Percentiles rank a stretch among this genome's conserved stretches.
Evolutionary conservation across 2,329 filamentous ascomycete genomes (phyloP).

Genomic region (Penicillium glabrum): DNA sequence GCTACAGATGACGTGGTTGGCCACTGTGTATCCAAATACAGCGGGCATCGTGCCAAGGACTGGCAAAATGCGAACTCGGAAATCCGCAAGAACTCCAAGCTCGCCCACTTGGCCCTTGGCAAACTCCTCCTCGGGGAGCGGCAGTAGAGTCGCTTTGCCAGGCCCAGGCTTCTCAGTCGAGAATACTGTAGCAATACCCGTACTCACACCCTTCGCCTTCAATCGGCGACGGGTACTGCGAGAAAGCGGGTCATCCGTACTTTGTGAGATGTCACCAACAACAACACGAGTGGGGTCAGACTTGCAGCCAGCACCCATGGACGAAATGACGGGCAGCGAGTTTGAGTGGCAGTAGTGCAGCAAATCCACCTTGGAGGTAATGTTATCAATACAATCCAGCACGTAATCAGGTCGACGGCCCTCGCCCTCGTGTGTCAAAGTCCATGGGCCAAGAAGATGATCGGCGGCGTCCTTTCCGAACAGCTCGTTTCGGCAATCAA

Average conservation of each 20-base stretch:
- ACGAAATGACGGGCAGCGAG: slow-evolving; percentile 78
- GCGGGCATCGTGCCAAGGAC: slow-evolving; percentile 97
- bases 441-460: slow-evolving; percentile 67
- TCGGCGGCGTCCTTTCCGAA: slow-evolving; percentile 70
- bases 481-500: slow-evolving; percentile 82
- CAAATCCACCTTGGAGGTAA: slow-evolving; percentile 90
- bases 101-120: slow-evolving; percentile 82
- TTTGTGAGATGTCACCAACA: slow-evolving; percentile 86
- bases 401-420: slow-evolving; percentile 73
- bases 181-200: slow-evolving; percentile 87
- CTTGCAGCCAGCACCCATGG: slow-evolving; percentile 96
- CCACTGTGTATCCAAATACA: slow-evolving; percentile 86
- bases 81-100: slow-evolving; percentile 84
- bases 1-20: slow-evolving; percentile 87
- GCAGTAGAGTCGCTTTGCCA: slow-evolving; percentile 86
- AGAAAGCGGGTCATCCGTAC: slow-evolving; percentile 85
- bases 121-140: slow-evolving; percentile 84
- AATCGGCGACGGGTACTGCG: slow-evolving; percentile 77
- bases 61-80: slow-evolving; percentile 89
- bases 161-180: slow-evolving; percentile 87
- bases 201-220: slow-evolving; percentile 72
- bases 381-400: slow-evolving; percentile 98
- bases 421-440: slow-evolving; percentile 43
- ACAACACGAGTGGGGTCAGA: slow-evolving; percentile 79
- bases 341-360: slow-evolving; percentile 83